Base-by-base conservation (phyloP, 139 green algal species). In the Asterochloris erici region DNA sequence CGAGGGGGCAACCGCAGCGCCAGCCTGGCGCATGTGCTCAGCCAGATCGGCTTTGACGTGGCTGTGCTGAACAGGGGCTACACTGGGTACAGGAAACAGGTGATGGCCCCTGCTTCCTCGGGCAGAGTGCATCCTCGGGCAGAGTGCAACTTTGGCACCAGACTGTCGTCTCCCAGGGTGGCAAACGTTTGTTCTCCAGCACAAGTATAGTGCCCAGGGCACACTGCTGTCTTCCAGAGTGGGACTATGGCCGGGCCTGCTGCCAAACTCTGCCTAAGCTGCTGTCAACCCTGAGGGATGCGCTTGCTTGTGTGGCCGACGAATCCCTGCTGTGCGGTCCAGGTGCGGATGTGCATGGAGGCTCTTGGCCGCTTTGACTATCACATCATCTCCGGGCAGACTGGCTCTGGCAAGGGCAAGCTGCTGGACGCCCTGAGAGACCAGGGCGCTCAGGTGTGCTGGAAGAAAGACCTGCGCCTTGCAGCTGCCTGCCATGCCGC, bases 291-390 rank as follows among this genome's bases (percentile, higher is more conserved):
- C 38, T 54, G 6, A 54, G 38, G 38, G 38, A 6, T 54, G 6
- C 38, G 38, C 38, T 54, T 54, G 38, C 38, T 54, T 10, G 38
- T 54, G 38, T 24, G 21, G 66, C 19, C 66, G 10, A 71, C 4
- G 13, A 11, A 24, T 63, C 12, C 26, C 47, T 79, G 28, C 17
- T 24, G 14, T 66, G 21, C 54, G 0, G 38, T 70, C 14, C 60
- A 80, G 76, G 76, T 80, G 76, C 76, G 76, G 76, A 61, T 61
- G 76, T 70, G 76, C 47, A 80, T 80, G 76, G 76, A 80, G 76
- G 54, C 68, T 61, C 60, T 80, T n/a, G 76, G 76, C 23, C 76
- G 76, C 21, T 80, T 80, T 62, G 12, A 80, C n/a, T 80, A 70
- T n/a, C 76, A 80, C 68, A 62, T 80, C 14, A 80, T 80, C 24